A percentile compares a stretch with the other conserved stretches of the same genome.
Conservation (phyloP, 2,329 filamentous ascomycete genomes). For the Ophiosphaerella narmari region DNA sequence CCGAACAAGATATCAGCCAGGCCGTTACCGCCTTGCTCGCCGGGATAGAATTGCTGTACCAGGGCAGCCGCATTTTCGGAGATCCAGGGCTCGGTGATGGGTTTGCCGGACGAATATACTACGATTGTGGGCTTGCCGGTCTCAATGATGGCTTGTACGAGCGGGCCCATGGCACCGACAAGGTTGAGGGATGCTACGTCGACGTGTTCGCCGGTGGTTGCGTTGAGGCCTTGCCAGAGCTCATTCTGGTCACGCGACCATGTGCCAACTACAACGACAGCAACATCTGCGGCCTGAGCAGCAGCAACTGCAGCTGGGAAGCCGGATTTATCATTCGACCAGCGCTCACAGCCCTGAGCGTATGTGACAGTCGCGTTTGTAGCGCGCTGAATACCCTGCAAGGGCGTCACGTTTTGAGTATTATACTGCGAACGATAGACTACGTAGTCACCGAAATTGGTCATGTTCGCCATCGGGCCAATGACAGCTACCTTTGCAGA, state of each 20-base stretch:
- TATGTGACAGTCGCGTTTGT: constrained; percentile 65
- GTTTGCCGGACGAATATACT: constrained; percentile 72
- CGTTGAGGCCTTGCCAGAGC: constrained; percentile 72
- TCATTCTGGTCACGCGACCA: constrained; percentile 75
- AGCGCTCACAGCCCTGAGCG: constrained; percentile 72
- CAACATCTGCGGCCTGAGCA: constrained; percentile 70
- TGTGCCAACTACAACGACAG: constrained; percentile 74
- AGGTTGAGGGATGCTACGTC: constrained; percentile 68
- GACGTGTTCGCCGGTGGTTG: constrained; percentile 76
- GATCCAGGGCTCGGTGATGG: constrained; percentile 75
- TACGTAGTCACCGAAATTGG: constrained; percentile 73
- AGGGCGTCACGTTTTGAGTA: constrained; percentile 66
- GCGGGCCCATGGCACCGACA: constrained; percentile 70
- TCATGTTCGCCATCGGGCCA: constrained; percentile 68
- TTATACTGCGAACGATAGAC: constrained; percentile 65
- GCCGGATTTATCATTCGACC: constrained; percentile 71
- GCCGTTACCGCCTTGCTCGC: constrained; percentile 69
- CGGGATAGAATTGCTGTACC: constrained; percentile 76
- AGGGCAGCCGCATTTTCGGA: constrained; percentile 66
- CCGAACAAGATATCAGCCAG: constrained; percentile 68
- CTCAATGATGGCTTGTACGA: constrained; percentile 69
- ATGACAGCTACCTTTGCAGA: constrained; percentile 73
- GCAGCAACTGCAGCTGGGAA: constrained; percentile 69
- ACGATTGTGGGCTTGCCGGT: constrained; percentile 71
- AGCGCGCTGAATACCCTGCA: constrained; percentile 68